Percentiles rank a stretch among this genome's conserved stretches.
These are phyloP conservation scores for Aurantiochytrium sp. DNA, from an alignment of 108 stramenopile genomes.

Conservation along the genomic window DNA sequence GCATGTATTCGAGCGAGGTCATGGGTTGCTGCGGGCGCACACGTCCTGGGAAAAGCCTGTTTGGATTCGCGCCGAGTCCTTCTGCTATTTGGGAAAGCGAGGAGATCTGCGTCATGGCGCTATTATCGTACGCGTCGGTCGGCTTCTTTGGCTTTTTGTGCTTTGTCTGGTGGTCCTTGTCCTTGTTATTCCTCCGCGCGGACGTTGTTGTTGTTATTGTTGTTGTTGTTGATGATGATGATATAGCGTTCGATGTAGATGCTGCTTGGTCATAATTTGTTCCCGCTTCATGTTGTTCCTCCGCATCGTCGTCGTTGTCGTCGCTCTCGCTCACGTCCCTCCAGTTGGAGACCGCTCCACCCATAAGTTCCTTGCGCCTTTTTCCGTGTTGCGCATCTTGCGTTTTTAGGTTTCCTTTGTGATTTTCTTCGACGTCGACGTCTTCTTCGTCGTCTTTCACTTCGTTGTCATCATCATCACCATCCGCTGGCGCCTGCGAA, in stretches of 20 bases:
- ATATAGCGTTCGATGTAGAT: too few relatives aligned
- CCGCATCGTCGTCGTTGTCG: background rate
- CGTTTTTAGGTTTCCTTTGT: background rate
- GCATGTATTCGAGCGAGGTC: background rate
- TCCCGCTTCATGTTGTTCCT: background rate
- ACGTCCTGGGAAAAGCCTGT: background rate
- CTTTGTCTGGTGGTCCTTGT: background rate
- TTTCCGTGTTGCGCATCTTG: background rate
- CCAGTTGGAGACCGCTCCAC: background rate
- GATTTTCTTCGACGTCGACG: background rate
- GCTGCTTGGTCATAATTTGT: background rate
- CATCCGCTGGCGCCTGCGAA: background rate
- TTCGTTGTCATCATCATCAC: background rate
- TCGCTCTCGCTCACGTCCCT: background rate
- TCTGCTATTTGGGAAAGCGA: background rate
- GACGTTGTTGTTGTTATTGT: background rate
- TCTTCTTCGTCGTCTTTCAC: background rate
- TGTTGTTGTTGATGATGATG: too few relatives aligned
- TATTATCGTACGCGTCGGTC: background rate
- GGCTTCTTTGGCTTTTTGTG: background rate
- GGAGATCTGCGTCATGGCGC: background rate
- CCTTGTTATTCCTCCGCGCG: background rate
- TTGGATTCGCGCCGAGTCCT: background rate
- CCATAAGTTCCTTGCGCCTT: background rate
- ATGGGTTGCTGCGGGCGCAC: background rate